Conservation (phyloP, 345 rosid genomes). For the Eucalyptus marginata region DNA sequence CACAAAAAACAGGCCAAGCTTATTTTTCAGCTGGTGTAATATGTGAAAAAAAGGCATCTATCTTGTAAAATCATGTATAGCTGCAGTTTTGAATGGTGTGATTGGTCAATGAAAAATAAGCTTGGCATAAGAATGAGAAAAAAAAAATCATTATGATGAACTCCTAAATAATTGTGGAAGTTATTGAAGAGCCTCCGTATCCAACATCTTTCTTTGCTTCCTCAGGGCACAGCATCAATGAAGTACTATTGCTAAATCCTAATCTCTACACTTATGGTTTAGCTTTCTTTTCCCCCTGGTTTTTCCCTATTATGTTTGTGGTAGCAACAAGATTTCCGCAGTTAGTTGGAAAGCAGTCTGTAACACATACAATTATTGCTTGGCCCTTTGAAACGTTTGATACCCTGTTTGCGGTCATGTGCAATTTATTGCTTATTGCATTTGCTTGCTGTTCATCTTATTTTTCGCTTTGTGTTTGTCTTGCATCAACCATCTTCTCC, state of each 20-base stretch:
- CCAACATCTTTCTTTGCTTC: neutral
- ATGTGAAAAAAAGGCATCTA: neutral
- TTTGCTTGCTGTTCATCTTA: neutral
- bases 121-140: neutral
- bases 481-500: neutral
- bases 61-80: neutral
- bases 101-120: neutral
- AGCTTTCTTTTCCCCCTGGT: neutral
- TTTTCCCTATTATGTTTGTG: neutral
- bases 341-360: neutral
- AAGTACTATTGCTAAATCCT: neutral
- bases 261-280: neutral
- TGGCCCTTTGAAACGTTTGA: neutral
- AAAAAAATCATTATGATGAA: neutral
- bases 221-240: neutral
- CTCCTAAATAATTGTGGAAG: neutral
- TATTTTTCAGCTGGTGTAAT: neutral
- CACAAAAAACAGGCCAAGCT: neutral
- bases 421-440: neutral
- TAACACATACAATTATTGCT: neutral
- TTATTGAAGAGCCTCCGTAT: neutral
- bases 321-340: neutral
- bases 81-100: neutral
- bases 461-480: neutral
- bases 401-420: fast-evolving